These are phyloP conservation scores for Sporothrix schenckii DNA, from an alignment of 2,329 filamentous ascomycete species.

Conservation along the genomic window DNA sequence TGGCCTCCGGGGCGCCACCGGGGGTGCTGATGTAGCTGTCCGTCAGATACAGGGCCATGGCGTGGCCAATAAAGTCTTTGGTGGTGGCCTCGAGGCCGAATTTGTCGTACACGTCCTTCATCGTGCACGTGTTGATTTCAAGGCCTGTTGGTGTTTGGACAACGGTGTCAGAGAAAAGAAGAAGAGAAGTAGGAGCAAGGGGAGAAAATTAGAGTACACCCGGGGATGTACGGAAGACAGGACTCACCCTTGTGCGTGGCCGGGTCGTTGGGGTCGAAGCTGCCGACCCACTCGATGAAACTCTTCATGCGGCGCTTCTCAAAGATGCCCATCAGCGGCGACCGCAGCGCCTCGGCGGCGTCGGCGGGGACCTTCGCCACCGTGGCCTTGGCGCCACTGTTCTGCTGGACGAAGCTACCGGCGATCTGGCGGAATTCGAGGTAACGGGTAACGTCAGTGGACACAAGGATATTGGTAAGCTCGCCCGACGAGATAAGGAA, in stretches of 20 bases:
- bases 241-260: slow-evolving; percentile 82
- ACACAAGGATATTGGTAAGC: slow-evolving; percentile 96
- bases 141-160: slow-evolving; percentile 60
- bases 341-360: slow-evolving; percentile 84
- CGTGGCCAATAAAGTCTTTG: slow-evolving; percentile 94
- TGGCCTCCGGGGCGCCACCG: slow-evolving; percentile 78
- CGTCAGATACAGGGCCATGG: slow-evolving; percentile 93
- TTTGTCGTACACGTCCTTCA: slow-evolving; percentile 99
- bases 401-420: slow-evolving; percentile 95
- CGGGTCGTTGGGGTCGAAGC: slow-evolving; percentile 79
- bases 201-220: background rate
- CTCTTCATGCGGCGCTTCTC: slow-evolving; percentile 97
- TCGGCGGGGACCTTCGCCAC: slow-evolving; percentile 97
- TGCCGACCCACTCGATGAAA: slow-evolving; percentile 94
- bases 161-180: background rate
- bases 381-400: slow-evolving; percentile 76
- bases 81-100: slow-evolving; percentile 89
- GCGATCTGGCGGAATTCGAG: slow-evolving; percentile 94
- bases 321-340: slow-evolving; percentile 93
- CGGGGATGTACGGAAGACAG: background rate
- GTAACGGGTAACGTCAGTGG: slow-evolving; percentile 86
- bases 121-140: slow-evolving; percentile 75
- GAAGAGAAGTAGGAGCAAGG: background rate
- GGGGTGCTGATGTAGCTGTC: slow-evolving; percentile 79
- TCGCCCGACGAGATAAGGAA: slow-evolving; percentile 98